Percentiles rank a stretch among this genome's conserved stretches.
These are phyloP conservation scores for Volutella citrinella DNA, from an alignment of 2,329 filamentous ascomycete genomes.

Conservation along the genomic window DNA sequence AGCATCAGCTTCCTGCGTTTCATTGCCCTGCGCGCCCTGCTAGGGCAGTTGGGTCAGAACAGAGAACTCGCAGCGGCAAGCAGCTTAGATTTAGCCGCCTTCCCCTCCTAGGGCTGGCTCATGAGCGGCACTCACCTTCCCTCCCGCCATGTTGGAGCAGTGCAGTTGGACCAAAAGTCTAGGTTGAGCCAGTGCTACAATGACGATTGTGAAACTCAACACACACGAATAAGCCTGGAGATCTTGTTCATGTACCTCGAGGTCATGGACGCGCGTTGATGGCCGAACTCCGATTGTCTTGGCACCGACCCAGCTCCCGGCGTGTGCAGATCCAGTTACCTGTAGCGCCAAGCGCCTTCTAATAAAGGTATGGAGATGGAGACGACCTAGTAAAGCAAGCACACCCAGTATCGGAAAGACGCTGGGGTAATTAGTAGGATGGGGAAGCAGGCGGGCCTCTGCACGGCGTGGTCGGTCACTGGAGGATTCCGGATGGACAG, in stretches of 20 bases:
- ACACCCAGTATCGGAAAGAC: no score
- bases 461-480: no score
- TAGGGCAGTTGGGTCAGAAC: constrained; percentile 18
- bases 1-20: constrained; percentile 22
- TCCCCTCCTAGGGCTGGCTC: constrained; percentile 7
- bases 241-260: constrained; percentile 27
- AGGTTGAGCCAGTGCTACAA: constrained; percentile 20
- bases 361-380: no score
- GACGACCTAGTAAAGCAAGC: no score
- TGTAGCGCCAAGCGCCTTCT: constrained; percentile 25
- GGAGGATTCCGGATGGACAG: no score
- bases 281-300: constrained; percentile 27
- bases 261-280: constrained; percentile 28
- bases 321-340: constrained; percentile 27
- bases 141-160: constrained; percentile 24
- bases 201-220: constrained; percentile 18
- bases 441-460: no score
- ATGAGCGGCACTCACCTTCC: constrained; percentile 24
- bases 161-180: constrained; percentile 18
- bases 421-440: no score
- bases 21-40: not conserved
- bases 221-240: constrained; percentile 19
- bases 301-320: constrained; percentile 24
- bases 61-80: constrained; percentile 8
- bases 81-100: constrained; percentile 8